Evolutionary conservation across 495 filamentous ascomycete species (phyloP).

Genomic region (Daldinia grandis): DNA sequence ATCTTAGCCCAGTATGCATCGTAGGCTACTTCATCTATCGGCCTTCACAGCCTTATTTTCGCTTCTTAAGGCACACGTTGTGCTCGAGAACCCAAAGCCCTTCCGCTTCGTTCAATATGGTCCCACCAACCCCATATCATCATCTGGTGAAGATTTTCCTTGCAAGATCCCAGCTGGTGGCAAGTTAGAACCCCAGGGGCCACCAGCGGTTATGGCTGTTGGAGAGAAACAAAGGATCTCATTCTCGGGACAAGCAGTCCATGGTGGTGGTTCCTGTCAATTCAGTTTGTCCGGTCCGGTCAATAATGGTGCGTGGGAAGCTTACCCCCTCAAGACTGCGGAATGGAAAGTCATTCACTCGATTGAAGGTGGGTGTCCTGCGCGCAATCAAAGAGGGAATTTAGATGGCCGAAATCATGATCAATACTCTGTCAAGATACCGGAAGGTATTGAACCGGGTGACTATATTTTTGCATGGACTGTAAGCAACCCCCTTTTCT

Average conservation of each 20-base stretch:
- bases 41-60: neutral
- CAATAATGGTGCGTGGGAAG: constrained; percentile 60
- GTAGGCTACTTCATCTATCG: neutral
- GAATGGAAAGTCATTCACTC: constrained; percentile 83
- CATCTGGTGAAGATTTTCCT: constrained; percentile 73
- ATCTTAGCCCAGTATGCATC: constrained; percentile 16
- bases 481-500: constrained; percentile 12
- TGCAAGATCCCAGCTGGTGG: constrained; percentile 67
- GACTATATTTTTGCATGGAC: constrained; percentile 79
- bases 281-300: constrained; percentile 67
- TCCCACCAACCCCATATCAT: constrained; percentile 27
- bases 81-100: constrained; percentile 36
- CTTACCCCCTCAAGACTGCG: constrained; percentile 61
- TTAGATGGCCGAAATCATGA: constrained; percentile 41
- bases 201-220: constrained; percentile 54
- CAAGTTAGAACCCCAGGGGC: constrained; percentile 48
- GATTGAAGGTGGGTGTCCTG: constrained; percentile 80
- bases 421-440: constrained; percentile 66
- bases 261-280: constrained; percentile 90
- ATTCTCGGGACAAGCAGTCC: constrained; percentile 71
- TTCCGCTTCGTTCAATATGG: constrained; percentile 38
- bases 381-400: constrained; percentile 56
- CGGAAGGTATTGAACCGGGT: constrained; percentile 60
- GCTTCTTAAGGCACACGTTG: constrained; percentile 25
- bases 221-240: constrained; percentile 62